phyloP scores from a whole-genome alignment of 2,329 filamentous ascomycete genomes.

The Ciborinia camelliae region DNA sequence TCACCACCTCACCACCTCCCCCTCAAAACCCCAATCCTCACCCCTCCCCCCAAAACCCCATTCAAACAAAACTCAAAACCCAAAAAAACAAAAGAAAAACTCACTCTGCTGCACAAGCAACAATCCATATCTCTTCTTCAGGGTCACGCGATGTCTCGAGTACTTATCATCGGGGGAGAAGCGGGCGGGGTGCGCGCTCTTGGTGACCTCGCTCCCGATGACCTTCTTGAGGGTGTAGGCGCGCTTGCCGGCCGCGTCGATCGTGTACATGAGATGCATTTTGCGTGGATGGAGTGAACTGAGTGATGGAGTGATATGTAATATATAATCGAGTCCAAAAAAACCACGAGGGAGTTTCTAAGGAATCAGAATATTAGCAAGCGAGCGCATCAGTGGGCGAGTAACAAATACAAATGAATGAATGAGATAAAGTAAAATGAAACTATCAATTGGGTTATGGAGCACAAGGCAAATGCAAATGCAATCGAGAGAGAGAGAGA shows the following conservation, averaged over 20 bases:
- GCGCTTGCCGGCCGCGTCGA: slow-evolving; percentile 79
- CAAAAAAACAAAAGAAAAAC: slow-evolving; percentile 25
- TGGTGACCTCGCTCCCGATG: slow-evolving; percentile 77
- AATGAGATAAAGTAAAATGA: neutral
- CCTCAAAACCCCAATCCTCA: neutral
- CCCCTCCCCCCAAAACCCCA: neutral
- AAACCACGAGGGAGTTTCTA: too few species aligned
- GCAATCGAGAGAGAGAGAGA: too few species aligned
- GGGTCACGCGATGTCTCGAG: slow-evolving; percentile 88
- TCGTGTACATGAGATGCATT: slow-evolving; percentile 82
- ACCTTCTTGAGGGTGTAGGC: slow-evolving; percentile 96
- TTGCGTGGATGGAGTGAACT: too few species aligned
- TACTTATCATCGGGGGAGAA: slow-evolving; percentile 99
- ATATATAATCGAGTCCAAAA: too few species aligned
- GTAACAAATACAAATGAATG: too few species aligned
- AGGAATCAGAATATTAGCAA: too few species aligned
- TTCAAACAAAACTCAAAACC: neutral
- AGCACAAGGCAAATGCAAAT: too few species aligned
- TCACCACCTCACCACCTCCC: slow-evolving; percentile 22
- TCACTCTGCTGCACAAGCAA: slow-evolving; percentile 76
- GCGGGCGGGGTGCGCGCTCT: slow-evolving; percentile 90
- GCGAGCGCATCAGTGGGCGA: too few species aligned
- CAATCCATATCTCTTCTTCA: slow-evolving; percentile 90
- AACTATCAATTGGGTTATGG: neutral
- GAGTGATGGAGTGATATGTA: too few species aligned